These are phyloP conservation scores for Lactifluus piperatus DNA, from an alignment of 768 basidiomycete species.

Conservation along the genomic window DNA sequence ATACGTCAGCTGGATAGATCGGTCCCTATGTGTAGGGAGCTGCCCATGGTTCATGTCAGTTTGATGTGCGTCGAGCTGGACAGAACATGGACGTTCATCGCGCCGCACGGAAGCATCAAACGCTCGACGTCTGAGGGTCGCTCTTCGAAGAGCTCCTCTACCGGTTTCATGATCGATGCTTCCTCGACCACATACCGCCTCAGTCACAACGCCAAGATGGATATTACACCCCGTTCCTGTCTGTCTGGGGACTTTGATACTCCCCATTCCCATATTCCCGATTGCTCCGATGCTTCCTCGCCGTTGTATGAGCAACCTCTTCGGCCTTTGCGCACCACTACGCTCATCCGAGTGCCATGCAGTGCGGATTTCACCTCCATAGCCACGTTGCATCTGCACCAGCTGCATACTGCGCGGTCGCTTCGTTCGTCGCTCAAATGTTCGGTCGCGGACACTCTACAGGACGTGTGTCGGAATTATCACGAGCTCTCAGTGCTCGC, in stretches of 20 bases:
- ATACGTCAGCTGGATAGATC: slow-evolving; percentile 39
- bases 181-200: slow-evolving; percentile 25
- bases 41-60: slow-evolving; percentile 50
- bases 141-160: slow-evolving; percentile 26
- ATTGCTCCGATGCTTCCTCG: slow-evolving; percentile 28
- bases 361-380: slow-evolving; percentile 36
- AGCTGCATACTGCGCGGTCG: slow-evolving; percentile 44
- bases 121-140: slow-evolving; percentile 25
- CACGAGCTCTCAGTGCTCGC: slow-evolving; percentile 62
- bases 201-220: background rate
- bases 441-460: slow-evolving; percentile 28
- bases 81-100: slow-evolving; percentile 51
- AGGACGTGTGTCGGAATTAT: slow-evolving; percentile 60
- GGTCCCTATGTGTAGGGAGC: slow-evolving; percentile 31
- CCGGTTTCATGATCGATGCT: slow-evolving; percentile 35
- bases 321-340: slow-evolving; percentile 48
- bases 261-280: slow-evolving; percentile 28
- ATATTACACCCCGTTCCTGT: background rate
- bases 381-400: slow-evolving; percentile 51
- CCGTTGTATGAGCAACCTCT: slow-evolving; percentile 29
- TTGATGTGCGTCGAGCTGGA: slow-evolving; percentile 52
- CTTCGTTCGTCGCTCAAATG: slow-evolving; percentile 31
- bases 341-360: slow-evolving; percentile 49
- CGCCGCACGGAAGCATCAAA: slow-evolving; percentile 23
- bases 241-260: slow-evolving; percentile 21